These are phyloP conservation scores for Margaritispora aquatica DNA, from an alignment of 495 filamentous ascomycete species.

Conservation along the genomic window DNA sequence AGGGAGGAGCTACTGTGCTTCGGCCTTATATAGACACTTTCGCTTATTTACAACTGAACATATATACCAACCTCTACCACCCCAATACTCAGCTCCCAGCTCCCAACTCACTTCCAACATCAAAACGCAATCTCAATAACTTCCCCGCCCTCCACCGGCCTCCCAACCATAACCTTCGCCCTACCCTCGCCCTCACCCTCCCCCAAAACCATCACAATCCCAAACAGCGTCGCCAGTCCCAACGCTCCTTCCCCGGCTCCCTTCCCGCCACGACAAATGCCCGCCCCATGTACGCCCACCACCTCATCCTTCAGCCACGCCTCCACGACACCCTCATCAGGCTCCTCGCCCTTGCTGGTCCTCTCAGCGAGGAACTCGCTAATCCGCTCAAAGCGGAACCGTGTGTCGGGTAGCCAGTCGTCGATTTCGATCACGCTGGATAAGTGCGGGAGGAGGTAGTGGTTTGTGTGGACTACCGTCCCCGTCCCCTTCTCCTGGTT, in stretches of 20 bases:
- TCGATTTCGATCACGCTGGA: constrained; percentile 26
- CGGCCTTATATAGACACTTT: no score
- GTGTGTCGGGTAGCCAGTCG: constrained; percentile 20
- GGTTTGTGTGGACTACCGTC: constrained; percentile 58
- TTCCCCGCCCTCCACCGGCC: constrained; percentile 28
- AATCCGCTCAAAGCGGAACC: constrained; percentile 11
- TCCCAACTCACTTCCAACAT: neutral
- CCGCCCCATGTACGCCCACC: constrained; percentile 11
- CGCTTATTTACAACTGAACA: no score
- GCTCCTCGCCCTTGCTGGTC: constrained; percentile 2
- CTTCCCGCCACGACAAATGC: constrained; percentile 10
- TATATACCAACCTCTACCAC: no score
- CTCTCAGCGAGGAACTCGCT: constrained; percentile 8
- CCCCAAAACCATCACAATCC: constrained; percentile 42
- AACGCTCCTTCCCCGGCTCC: neutral
- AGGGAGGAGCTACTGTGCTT: no score
- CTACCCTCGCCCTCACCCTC: constrained; percentile 26
- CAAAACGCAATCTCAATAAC: neutral
- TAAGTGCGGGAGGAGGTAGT: constrained; percentile 36
- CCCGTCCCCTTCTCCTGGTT: constrained; percentile 5
- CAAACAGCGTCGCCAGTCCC: constrained; percentile 35
- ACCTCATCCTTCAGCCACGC: constrained; percentile 12
- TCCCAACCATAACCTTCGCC: constrained; percentile 34
- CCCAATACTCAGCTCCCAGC: no score
- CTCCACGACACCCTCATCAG: neutral